These are phyloP conservation scores for Mycena belliarum DNA, from an alignment of 768 basidiomycete genomes.

Conservation along the genomic window DNA sequence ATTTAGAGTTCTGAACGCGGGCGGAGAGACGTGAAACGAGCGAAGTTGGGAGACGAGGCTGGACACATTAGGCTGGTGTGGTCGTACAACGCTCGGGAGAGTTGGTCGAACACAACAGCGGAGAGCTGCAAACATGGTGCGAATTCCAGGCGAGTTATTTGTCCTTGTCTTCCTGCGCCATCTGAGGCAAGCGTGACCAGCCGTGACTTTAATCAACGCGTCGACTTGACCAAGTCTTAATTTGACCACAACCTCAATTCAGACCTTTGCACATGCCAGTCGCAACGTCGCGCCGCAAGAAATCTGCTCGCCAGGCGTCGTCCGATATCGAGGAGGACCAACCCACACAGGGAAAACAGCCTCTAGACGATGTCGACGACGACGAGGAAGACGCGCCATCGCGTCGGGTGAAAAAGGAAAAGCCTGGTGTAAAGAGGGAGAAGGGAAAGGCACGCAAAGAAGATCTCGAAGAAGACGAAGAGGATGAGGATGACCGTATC, in stretches of 20 bases:
- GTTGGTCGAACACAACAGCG: slow-evolving; percentile 25
- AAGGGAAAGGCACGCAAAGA: slow-evolving; percentile 21
- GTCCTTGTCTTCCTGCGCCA: no score
- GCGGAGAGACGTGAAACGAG: slow-evolving; percentile 63
- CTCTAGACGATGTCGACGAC: slow-evolving; percentile 28
- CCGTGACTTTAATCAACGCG: neutral
- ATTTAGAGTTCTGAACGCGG: slow-evolving; percentile 73
- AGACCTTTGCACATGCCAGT: slow-evolving; percentile 31
- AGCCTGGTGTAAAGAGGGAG: slow-evolving; percentile 32
- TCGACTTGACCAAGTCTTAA: slow-evolving; percentile 4
- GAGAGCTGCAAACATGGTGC: slow-evolving; percentile 32
- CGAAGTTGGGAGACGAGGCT: slow-evolving; percentile 35
- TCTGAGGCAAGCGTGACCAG: no score
- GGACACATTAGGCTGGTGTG: no score
- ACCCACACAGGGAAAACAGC: slow-evolving; percentile 31
- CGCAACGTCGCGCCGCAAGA: slow-evolving; percentile 40
- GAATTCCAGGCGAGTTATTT: no score
- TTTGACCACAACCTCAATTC: neutral
- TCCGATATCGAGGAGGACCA: slow-evolving; percentile 64
- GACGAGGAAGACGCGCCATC: slow-evolving; percentile 44
- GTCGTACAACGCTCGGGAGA: slow-evolving; percentile 22
- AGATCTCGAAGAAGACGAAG: slow-evolving; percentile 33
- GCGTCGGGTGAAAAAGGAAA: slow-evolving; percentile 38
- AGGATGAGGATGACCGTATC: slow-evolving; percentile 54
- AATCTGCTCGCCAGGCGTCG: slow-evolving; percentile 44